Evolutionary conservation across 2,329 filamentous ascomycete species (phyloP).

Genomic region (Sphaerostilbella broomeana): DNA sequence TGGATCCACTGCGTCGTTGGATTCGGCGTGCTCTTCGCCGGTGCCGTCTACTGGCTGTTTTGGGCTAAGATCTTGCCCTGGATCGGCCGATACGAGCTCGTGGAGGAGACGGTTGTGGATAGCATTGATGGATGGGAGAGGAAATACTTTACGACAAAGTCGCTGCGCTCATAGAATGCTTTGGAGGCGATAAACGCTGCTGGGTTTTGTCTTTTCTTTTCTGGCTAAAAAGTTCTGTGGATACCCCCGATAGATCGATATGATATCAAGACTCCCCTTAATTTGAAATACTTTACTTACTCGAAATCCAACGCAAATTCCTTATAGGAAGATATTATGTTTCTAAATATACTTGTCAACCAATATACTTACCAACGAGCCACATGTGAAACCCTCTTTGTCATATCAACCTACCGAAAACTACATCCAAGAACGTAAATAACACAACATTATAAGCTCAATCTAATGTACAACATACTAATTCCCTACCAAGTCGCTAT

Average conservation of each 20-base stretch:
- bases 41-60: constrained; percentile 49
- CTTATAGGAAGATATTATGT: no score
- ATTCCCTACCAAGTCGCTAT: no score
- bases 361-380: no score
- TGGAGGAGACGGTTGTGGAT: constrained; percentile 47
- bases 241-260: constrained; percentile 8
- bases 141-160: constrained; percentile 43
- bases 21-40: constrained; percentile 45
- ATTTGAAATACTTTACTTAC: no score
- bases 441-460: no score
- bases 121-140: constrained; percentile 58
- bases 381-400: no score
- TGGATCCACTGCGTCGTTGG: constrained; percentile 53
- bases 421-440: no score
- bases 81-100: constrained; percentile 48
- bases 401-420: no score
- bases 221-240: constrained; percentile 1
- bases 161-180: constrained; percentile 19
- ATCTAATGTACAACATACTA: no score
- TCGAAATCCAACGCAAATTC: no score
- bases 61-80: constrained; percentile 48
- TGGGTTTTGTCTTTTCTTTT: background rate
- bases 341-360: no score
- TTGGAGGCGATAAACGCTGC: background rate
- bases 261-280: no score